phyloP scores from a whole-genome alignment of 73 alveolate genomes.

The Paraurostyla sp. region DNA sequence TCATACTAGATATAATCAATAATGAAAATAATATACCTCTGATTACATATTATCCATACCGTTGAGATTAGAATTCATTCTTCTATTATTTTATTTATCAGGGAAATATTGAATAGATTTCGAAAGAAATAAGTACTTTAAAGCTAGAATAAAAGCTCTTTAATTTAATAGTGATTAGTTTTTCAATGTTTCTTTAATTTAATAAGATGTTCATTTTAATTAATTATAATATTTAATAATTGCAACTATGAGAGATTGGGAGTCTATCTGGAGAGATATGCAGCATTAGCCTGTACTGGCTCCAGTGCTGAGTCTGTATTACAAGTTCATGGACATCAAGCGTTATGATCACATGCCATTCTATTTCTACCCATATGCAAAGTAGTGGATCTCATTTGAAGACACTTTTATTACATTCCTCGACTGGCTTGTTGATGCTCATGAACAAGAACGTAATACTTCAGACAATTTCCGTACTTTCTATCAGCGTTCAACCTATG shows the following conservation, averaged over 20 bases:
- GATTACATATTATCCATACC: no score
- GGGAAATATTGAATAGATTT: background rate
- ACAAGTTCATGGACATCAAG: constrained; percentile 67
- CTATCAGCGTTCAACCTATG: constrained; percentile 57
- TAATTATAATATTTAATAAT: constrained; percentile 21
- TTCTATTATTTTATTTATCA: background rate
- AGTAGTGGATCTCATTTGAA: constrained; percentile 26
- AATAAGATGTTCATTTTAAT: background rate
- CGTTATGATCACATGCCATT: constrained; percentile 72
- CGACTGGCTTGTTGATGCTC: constrained; percentile 73
- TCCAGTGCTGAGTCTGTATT: constrained; percentile 51
- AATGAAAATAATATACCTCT: background rate
- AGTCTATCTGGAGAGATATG: constrained; percentile 56
- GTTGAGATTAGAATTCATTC: background rate
- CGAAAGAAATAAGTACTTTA: no score
- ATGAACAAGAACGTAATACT: constrained; percentile 65
- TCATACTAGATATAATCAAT: background rate
- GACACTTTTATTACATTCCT: constrained; percentile 51
- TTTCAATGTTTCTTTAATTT: background rate
- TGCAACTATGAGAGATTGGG: constrained; percentile 46
- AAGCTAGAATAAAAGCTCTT: constrained; percentile 9
- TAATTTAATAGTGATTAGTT: background rate
- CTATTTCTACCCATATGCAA: constrained; percentile 64
- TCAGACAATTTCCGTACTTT: constrained; percentile 26
- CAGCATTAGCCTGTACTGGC: constrained; percentile 26